A percentile compares a stretch with the other conserved stretches of the same genome.
Evolutionary conservation across 2,329 filamentous ascomycete species (phyloP).

Genomic region (Talaromyces islandicus): DNA sequence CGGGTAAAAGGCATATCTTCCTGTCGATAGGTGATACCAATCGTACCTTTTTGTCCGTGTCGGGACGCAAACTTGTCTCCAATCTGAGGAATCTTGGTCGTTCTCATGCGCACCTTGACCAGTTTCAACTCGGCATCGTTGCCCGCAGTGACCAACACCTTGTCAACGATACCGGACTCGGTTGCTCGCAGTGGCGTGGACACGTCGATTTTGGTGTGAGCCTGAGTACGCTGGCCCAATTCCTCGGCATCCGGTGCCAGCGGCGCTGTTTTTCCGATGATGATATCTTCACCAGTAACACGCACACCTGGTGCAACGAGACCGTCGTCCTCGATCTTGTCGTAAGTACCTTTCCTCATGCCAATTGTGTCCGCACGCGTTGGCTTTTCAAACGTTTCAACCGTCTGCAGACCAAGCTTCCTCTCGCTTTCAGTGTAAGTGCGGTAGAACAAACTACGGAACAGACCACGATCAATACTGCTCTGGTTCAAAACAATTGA

Average conservation of each 20-base stretch:
- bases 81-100: slow-evolving; percentile 97
- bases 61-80: slow-evolving; percentile 99
- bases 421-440: slow-evolving; percentile 97
- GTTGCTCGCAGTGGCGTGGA: slow-evolving; percentile 92
- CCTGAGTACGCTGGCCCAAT: slow-evolving; percentile 81
- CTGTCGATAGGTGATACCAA: slow-evolving; percentile 94
- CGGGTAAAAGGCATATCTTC: slow-evolving; percentile 98
- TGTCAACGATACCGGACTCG: slow-evolving; percentile 93
- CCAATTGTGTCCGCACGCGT: slow-evolving; percentile 80
- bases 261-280: slow-evolving; percentile 96
- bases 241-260: slow-evolving; percentile 91
- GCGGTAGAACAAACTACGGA: slow-evolving; percentile 96
- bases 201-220: slow-evolving; percentile 89
- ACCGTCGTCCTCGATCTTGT: slow-evolving; percentile 95
- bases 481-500: slow-evolving; percentile 99
- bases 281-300: slow-evolving; percentile 96
- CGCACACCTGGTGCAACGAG: slow-evolving; percentile 90
- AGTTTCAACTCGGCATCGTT: slow-evolving; percentile 81
- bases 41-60: slow-evolving; percentile 98
- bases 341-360: slow-evolving; percentile 90
- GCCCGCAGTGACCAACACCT: slow-evolving; percentile 89
- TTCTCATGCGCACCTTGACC: slow-evolving; percentile 94
- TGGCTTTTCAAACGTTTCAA: slow-evolving; percentile 94
- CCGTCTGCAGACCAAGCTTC: slow-evolving; percentile 84
- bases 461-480: slow-evolving; percentile 93